Percentiles rank a stretch among this genome's conserved stretches.
Evolutionary conservation across 139 green algal genomes (phyloP).

Genomic region (Haematococcus lacustris): DNA sequence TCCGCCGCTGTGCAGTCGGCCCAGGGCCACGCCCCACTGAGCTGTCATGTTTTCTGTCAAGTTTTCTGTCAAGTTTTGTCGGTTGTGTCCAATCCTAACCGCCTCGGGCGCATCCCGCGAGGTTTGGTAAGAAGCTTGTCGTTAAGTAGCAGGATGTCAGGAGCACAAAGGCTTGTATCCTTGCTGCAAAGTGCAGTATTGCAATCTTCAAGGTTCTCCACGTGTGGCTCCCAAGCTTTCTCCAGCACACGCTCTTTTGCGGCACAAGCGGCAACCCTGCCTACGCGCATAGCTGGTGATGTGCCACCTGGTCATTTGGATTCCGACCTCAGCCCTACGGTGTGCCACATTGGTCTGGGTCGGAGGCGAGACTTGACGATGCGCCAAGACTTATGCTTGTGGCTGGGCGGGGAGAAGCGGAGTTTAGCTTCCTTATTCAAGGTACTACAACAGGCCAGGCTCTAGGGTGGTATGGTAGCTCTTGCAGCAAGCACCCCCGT

Average conservation of each 20-base stretch:
- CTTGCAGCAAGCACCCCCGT: background rate
- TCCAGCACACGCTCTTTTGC: background rate
- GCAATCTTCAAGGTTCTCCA: background rate
- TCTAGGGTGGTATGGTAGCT: background rate
- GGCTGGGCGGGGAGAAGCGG: slow-evolving; percentile 10
- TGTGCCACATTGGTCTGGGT: slow-evolving; percentile 55
- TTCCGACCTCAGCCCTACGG: slow-evolving; percentile 41
- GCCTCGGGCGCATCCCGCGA: no score
- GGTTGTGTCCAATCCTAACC: no score
- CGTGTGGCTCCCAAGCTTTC: background rate
- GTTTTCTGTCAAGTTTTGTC: no score
- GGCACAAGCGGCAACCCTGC: background rate
- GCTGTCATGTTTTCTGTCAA: no score
- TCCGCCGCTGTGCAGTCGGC: no score
- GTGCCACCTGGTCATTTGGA: slow-evolving; percentile 46
- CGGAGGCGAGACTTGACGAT: slow-evolving; percentile 51
- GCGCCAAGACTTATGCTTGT: slow-evolving; percentile 48
- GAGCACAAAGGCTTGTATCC: no score
- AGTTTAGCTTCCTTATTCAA: slow-evolving; percentile 40
- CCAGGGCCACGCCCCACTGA: no score
- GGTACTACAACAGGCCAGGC: slow-evolving; percentile 5
- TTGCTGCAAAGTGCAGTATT: no score
- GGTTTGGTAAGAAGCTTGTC: no score
- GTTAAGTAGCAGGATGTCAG: no score
- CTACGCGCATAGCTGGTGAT: background rate